These are phyloP conservation scores for Haplosporangium sp. DNA, from an alignment of 371 early-diverging fungal species.

Conservation along the genomic window DNA sequence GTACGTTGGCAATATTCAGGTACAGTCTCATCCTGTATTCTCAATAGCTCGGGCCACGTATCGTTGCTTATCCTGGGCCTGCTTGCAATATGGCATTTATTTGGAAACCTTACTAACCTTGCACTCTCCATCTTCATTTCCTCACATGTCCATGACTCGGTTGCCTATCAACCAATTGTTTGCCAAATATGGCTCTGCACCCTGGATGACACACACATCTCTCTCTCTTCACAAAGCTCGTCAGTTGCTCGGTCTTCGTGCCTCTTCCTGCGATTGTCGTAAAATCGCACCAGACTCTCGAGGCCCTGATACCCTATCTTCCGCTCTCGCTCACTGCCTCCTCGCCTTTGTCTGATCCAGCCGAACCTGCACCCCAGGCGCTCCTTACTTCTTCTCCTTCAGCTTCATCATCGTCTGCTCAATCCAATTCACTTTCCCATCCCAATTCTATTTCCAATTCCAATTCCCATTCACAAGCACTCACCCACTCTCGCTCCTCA, in stretches of 20 bases:
- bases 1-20: slow-evolving; percentile 44
- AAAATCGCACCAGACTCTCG: slow-evolving; percentile 47
- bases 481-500: neutral
- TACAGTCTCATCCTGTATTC: neutral
- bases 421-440: neutral
- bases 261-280: slow-evolving; percentile 39
- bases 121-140: neutral
- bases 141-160: neutral
- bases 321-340: slow-evolving; percentile 25
- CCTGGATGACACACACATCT: no score
- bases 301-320: slow-evolving; percentile 34
- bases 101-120: neutral
- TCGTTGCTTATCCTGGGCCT: no score
- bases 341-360: neutral
- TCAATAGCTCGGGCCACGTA: neutral
- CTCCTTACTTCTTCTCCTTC: slow-evolving; percentile 4
- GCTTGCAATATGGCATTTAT: no score
- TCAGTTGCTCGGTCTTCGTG: slow-evolving; percentile 48
- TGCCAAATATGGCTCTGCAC: slow-evolving; percentile 4
- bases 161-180: slow-evolving; percentile 7
- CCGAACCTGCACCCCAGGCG: slow-evolving; percentile 3
- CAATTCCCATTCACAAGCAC: no score
- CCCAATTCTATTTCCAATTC: neutral
- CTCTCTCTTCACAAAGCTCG: no score
- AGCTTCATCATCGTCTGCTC: neutral